These are phyloP conservation scores for Aspergillus sp. DNA, from an alignment of 2,329 filamentous ascomycete species.

Conservation along the genomic window DNA sequence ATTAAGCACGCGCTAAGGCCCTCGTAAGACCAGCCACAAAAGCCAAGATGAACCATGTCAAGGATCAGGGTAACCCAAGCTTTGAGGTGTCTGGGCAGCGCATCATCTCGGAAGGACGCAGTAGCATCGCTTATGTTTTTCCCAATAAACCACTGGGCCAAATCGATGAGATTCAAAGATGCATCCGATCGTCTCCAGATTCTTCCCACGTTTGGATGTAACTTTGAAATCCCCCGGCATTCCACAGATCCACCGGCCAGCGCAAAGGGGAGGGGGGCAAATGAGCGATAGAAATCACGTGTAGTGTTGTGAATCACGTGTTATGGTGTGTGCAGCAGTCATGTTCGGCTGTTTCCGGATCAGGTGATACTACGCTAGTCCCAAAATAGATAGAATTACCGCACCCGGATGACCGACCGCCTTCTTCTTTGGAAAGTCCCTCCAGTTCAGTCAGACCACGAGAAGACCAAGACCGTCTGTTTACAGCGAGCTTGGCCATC, in stretches of 20 bases:
- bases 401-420: not conserved
- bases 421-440: conserved; percentile 2
- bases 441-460: not conserved
- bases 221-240: conserved; percentile 6
- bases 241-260: not conserved
- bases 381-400: not conserved
- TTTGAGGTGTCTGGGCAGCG: too few relatives aligned
- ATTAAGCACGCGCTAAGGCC: conserved; percentile 12
- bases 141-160: not conserved
- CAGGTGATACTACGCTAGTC: not conserved
- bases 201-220: not conserved
- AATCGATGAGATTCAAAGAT: too few relatives aligned
- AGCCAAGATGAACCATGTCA: conserved; percentile 10
- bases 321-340: not conserved
- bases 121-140: not conserved
- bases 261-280: not conserved
- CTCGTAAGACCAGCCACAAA: conserved; percentile 7
- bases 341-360: conserved; percentile 10
- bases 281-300: not conserved
- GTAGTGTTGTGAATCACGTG: not conserved
- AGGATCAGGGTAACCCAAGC: too few relatives aligned
- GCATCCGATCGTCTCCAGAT: not conserved
- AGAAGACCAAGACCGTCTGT: not conserved
- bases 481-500: not conserved
- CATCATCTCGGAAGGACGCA: too few relatives aligned